Conservation (phyloP, 2,329 filamentous ascomycete species). For the Neurospora sp. region DNA sequence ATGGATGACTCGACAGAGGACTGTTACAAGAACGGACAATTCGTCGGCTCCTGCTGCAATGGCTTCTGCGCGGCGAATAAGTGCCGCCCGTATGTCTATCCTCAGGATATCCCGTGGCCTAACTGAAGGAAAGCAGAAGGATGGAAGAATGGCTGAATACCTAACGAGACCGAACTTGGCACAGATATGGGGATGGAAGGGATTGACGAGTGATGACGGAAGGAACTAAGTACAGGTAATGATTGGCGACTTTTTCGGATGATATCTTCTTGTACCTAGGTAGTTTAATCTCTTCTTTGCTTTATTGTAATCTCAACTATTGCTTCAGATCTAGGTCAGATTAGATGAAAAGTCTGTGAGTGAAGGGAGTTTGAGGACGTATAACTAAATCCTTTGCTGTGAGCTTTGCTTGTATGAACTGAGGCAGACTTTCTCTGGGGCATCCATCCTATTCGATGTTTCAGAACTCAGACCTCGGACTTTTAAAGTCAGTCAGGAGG, state of each 20-base stretch:
- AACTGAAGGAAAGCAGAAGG: background rate
- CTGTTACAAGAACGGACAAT: constrained; percentile 28
- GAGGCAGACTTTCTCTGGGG: background rate
- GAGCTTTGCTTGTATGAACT: background rate
- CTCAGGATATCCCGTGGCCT: background rate
- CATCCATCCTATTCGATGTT: background rate
- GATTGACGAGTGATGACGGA: background rate
- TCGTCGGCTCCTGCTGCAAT: constrained; percentile 30
- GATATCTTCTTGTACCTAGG: background rate
- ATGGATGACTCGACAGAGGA: constrained; percentile 6
- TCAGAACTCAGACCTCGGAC: too few species aligned
- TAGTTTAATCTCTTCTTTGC: background rate
- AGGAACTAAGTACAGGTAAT: background rate
- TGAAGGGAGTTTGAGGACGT: background rate
- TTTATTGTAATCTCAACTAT: background rate
- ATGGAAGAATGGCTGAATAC: background rate
- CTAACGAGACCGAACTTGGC: too few species aligned
- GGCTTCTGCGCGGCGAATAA: constrained; percentile 32
- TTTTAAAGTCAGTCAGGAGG: too few species aligned
- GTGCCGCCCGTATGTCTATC: constrained; percentile 29
- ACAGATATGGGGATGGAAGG: background rate
- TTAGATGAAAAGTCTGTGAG: background rate
- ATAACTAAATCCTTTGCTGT: background rate
- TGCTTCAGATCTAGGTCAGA: background rate
- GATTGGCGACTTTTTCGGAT: background rate